Evolutionary conservation across 2,329 filamentous ascomycete genomes (phyloP), one percentile per base, ranked within the genome.

Genomic region (Aciculosporium take): DNA sequence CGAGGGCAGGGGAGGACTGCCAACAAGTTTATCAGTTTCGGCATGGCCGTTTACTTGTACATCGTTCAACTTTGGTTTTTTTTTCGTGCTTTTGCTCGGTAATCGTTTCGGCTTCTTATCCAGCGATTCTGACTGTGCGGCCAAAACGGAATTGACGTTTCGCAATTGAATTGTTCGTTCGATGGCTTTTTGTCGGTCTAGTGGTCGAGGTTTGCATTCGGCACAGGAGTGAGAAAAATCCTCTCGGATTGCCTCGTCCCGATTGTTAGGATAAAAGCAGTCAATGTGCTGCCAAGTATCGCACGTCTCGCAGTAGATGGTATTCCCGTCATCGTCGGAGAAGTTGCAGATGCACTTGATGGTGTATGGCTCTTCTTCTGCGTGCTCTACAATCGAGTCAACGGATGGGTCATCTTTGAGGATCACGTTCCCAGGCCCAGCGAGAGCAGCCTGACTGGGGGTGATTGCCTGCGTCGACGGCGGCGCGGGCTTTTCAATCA

Each of bases 331-430:
- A 70, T 98, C 91, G 67, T 94, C 87, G 60, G 78, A 69, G 63
- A 83, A 95, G 60, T 79, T 79, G 66, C 91, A 98, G 53, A 96
- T 94, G 74, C 91, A 98, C 71, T 93, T 94, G 68, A 96, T 95
- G 45, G 85, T 93, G 62, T 93, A 94, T 15, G 82, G 82, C 62
- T 89, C 83, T 63, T 88, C 83, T 54, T 80, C 77, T 45, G 59
- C 63, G 43, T 63, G 59, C 62, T 80, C 71, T 51, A 62, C 60
- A 61, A 69, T 68, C 43, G 60, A 62, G 44, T 59, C 51, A 46
- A 57, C 57, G 3, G 36, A 32, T 5, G 41, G 40, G 57, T 69
- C 63, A 49, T 66, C 61, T 42, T 58, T 59, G 52, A 57, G 50
- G 45, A 58, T 56, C 44, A 52, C 48, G 45, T 46, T 53, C 33